A percentile compares a stretch with the other conserved stretches of the same genome.
These are phyloP conservation scores for Cardiospermum halicacabum DNA, from an alignment of 345 rosid species.

Conservation along the genomic window DNA sequence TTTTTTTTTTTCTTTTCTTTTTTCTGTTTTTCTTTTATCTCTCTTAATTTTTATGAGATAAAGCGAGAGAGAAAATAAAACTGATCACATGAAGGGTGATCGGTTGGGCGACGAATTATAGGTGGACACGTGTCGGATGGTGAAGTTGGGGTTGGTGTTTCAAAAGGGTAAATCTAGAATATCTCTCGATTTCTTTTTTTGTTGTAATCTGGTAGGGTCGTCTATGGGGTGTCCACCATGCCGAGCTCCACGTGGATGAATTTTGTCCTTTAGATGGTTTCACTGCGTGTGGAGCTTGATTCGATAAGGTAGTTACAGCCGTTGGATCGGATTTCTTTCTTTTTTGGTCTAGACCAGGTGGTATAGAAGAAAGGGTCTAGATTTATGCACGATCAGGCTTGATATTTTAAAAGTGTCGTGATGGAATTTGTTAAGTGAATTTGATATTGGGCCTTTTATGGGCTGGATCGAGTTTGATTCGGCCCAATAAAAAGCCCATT, in stretches of 20 bases:
- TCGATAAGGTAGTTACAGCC: not conserved
- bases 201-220: not conserved
- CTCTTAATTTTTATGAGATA: not conserved
- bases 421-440: not conserved
- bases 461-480: not conserved
- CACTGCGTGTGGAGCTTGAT: not conserved
- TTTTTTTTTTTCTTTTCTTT: not conserved
- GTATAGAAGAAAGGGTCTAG: not conserved
- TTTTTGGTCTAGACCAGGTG: not conserved
- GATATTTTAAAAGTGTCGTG: constrained; percentile 2
- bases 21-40: not conserved
- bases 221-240: constrained; percentile 10
- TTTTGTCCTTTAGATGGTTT: not conserved
- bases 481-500: not conserved
- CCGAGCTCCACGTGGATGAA: constrained; percentile 21
- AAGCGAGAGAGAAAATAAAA: constrained; percentile 14
- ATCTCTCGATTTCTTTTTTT: constrained; percentile 14
- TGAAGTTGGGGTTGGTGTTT: not conserved
- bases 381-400: not conserved
- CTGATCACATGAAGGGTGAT: constrained; percentile 29
- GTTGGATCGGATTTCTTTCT: not conserved
- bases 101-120: constrained; percentile 10
- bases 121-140: constrained; percentile 23
- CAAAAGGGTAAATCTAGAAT: constrained; percentile 24
- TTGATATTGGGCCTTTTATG: not conserved